phyloP scores from a whole-genome alignment of 2,329 filamentous ascomycete species.

The Colletotrichum sp. region DNA sequence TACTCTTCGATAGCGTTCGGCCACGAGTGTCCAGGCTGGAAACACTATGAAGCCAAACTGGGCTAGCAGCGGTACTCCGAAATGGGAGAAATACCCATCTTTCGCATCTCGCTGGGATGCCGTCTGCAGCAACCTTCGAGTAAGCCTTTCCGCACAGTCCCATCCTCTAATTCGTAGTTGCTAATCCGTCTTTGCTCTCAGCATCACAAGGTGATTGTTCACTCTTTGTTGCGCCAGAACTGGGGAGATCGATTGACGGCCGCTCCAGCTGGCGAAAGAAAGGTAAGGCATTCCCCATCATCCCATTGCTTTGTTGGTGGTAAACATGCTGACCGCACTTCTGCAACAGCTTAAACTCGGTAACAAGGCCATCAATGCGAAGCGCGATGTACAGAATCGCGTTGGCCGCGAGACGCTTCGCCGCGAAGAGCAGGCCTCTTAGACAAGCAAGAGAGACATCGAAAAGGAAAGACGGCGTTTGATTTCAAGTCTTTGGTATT shows the following conservation, averaged over 20 bases:
- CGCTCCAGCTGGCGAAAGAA: neutral
- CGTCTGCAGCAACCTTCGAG: neutral
- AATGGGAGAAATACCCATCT: neutral
- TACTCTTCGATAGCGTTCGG: neutral
- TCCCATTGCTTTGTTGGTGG: neutral
- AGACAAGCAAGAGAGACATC: rapidly evolving
- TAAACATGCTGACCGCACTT: neutral
- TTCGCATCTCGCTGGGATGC: neutral
- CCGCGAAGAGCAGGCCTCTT: neutral
- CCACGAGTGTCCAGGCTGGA: neutral
- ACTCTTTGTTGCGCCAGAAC: neutral
- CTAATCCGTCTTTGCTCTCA: rapidly evolving
- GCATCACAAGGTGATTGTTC: neutral
- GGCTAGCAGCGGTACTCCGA: neutral
- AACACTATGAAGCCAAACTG: neutral
- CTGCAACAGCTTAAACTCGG: neutral
- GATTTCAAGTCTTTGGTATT: too few species aligned
- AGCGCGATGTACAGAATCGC: neutral
- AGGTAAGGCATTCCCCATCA: neutral
- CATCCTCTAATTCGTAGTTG: neutral
- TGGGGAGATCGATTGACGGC: neutral
- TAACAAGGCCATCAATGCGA: neutral
- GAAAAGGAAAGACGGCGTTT: neutral
- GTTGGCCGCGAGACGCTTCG: neutral
- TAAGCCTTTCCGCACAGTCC: neutral